Conservation (phyloP, 768 basidiomycete species). For the Psilocybe tampanensis region DNA sequence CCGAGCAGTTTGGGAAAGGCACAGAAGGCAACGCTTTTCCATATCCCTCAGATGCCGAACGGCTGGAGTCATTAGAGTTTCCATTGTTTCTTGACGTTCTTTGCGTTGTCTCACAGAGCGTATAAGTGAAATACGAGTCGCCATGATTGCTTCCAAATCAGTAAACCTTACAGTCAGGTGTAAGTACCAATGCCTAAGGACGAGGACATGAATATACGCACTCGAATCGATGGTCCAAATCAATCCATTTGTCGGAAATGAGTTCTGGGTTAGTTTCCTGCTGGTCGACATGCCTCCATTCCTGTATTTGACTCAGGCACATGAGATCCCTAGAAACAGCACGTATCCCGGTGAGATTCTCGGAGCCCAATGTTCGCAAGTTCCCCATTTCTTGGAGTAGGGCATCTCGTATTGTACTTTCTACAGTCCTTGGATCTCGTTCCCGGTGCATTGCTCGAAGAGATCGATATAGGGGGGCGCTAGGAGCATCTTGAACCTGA, state of each 20-base stretch:
- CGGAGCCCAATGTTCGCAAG: slow-evolving; percentile 68
- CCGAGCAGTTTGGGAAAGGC: slow-evolving; percentile 74
- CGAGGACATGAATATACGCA: slow-evolving; percentile 37
- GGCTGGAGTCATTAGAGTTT: slow-evolving; percentile 62
- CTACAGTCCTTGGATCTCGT: slow-evolving; percentile 53
- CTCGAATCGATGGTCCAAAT: slow-evolving; percentile 65
- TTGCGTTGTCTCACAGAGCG: slow-evolving; percentile 71
- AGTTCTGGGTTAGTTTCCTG: slow-evolving; percentile 37
- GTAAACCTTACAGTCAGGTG: slow-evolving; percentile 54
- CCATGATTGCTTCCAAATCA: slow-evolving; percentile 75
- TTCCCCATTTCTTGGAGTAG: slow-evolving; percentile 64
- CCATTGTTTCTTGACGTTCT: slow-evolving; percentile 75
- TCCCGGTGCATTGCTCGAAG: slow-evolving; percentile 84
- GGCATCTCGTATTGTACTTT: slow-evolving; percentile 49
- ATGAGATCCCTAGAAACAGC: slow-evolving; percentile 71
- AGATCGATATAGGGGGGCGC: slow-evolving; percentile 72
- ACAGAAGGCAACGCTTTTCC: slow-evolving; percentile 72
- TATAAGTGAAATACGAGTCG: slow-evolving; percentile 81
- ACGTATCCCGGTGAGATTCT: slow-evolving; percentile 79
- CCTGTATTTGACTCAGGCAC: slow-evolving; percentile 75
- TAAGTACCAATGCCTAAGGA: slow-evolving; percentile 13
- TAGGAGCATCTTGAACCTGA: slow-evolving; percentile 44
- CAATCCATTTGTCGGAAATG: slow-evolving; percentile 37
- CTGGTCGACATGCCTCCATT: slow-evolving; percentile 50
- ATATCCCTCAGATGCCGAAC: slow-evolving; percentile 50